Base-by-base conservation (phyloP, 1,284 basidiomycete species). In the Austroboletus novae-zelandiae region DNA sequence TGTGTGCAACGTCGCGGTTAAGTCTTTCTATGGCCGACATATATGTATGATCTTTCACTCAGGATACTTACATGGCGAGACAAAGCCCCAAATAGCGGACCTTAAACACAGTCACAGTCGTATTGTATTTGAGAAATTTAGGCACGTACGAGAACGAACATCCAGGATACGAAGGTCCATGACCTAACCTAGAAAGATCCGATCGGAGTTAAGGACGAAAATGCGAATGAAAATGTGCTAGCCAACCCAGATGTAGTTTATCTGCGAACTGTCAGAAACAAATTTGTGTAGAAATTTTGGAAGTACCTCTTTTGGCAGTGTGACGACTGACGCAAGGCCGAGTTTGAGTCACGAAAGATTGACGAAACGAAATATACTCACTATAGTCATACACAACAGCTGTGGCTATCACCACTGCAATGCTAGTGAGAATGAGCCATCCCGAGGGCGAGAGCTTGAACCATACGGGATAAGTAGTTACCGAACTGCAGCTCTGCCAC, bases 321-420 rank as follows among this genome's bases (percentile, higher is more conserved):
- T 52, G 11, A 64, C 39, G 27, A 58, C 59, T 61, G 29, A 40
- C n/a, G 17, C 20, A 34, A 30, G 11, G 5, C 6, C 48, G n/a
- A 37, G 17, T 14, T 29, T 25, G 13, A 23, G 2, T 5, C 36
- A 18, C 18, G 9, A 5, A 18, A 50, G 15, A 9, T 6, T n/a
- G 8, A 25, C 3, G 5, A 23, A 30, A 35, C 8, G 18, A 30
- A 18, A 9, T 18, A 5, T 14, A 46, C 60, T 51, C 44, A 62
- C 59, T 15, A 32, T 61, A 64, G 30, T 64, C 59, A 44, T 64
- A 60, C 23, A 14, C 1, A 31, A 58, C 34, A 2, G 37, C 61
- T 0, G 54, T 35, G 17, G 25, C 27, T 17, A 51, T 32, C n/a
- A 36, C 43, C 4, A 61, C 59, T 64, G 32, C 17, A 35, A 40